These are phyloP conservation scores for Exutisphaerella laricina DNA, from an alignment of 2,329 filamentous ascomycete genomes.

Conservation along the genomic window DNA sequence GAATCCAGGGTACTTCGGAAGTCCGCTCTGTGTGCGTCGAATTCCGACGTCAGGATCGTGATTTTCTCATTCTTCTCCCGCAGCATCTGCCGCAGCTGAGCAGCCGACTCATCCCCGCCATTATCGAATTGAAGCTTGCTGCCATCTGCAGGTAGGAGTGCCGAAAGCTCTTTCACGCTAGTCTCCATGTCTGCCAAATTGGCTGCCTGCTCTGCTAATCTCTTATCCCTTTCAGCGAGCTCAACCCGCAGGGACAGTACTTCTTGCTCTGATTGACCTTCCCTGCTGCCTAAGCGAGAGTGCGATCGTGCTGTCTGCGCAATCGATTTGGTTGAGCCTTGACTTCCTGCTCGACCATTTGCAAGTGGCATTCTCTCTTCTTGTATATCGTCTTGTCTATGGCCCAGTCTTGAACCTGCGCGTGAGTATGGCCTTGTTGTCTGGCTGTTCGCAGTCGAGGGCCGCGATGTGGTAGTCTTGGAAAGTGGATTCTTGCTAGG, in stretches of 20 bases:
- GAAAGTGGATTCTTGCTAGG: slow-evolving; percentile 28
- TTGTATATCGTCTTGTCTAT: slow-evolving; percentile 39
- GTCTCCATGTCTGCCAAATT: slow-evolving; percentile 85
- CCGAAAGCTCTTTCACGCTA: slow-evolving; percentile 74
- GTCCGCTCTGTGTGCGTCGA: slow-evolving; percentile 89
- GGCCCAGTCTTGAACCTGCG: slow-evolving; percentile 43
- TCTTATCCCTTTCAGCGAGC: slow-evolving; percentile 76
- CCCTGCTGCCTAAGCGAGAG: slow-evolving; percentile 33
- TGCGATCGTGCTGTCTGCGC: slow-evolving; percentile 31
- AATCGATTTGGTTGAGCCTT: slow-evolving; percentile 37
- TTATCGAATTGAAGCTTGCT: slow-evolving; percentile 34
- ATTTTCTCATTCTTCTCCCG: slow-evolving; percentile 98
- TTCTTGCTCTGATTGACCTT: slow-evolving; percentile 44
- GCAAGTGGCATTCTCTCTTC: slow-evolving; percentile 27
- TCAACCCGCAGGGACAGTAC: slow-evolving; percentile 65
- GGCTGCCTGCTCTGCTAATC: slow-evolving; percentile 80
- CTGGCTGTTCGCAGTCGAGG: slow-evolving; percentile 32
- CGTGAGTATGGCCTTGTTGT: slow-evolving; percentile 44
- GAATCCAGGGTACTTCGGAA: slow-evolving; percentile 97
- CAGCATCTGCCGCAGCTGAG: slow-evolving; percentile 71
- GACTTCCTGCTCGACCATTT: slow-evolving; percentile 39
- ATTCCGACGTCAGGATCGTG: slow-evolving; percentile 83
- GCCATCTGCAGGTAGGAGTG: slow-evolving; percentile 58
- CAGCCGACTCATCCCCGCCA: slow-evolving; percentile 59
- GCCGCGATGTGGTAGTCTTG: slow-evolving; percentile 50